Percentiles rank a stretch among this genome's conserved stretches.
These are phyloP conservation scores for Lumnitzera littorea DNA, from an alignment of 345 rosid genomes.

Conservation along the genomic window DNA sequence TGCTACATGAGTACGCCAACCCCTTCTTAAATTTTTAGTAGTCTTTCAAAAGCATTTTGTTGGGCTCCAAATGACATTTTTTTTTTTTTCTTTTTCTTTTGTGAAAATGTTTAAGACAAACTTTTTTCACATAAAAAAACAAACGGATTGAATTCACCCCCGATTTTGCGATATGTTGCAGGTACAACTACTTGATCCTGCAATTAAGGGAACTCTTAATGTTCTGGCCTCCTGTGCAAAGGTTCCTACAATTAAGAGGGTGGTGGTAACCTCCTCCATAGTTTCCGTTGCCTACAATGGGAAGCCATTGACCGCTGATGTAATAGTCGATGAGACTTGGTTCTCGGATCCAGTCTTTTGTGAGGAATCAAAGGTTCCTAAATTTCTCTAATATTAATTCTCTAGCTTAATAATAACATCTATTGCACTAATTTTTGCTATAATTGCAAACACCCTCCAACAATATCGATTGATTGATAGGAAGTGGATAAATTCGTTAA, in stretches of 20 bases:
- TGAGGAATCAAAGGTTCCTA: conserved; percentile 10
- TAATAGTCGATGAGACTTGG: conserved; percentile 23
- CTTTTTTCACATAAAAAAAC: no score
- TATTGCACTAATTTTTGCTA: background rate
- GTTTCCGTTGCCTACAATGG: conserved; percentile 15
- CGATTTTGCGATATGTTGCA: conserved; percentile 1
- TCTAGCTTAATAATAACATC: background rate
- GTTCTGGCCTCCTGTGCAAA: conserved; percentile 26
- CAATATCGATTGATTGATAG: background rate
- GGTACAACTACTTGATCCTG: conserved; percentile 30
- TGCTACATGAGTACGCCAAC: no score
- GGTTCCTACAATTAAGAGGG: conserved; percentile 24
- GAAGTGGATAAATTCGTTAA: no score
- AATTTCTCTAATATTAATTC: background rate
- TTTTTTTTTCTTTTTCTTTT: no score
- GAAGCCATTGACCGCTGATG: conserved; percentile 10
- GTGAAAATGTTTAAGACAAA: no score
- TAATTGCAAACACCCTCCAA: background rate
- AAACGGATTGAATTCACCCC: background rate
- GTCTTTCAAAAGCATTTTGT: no score
- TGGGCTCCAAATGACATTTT: no score
- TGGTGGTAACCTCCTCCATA: conserved; percentile 29
- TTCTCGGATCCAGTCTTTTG: conserved; percentile 13
- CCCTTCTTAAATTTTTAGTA: no score
- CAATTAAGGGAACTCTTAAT: conserved; percentile 27